phyloP scores from a whole-genome alignment of 768 basidiomycete genomes.

The Auriculariales sp. region DNA sequence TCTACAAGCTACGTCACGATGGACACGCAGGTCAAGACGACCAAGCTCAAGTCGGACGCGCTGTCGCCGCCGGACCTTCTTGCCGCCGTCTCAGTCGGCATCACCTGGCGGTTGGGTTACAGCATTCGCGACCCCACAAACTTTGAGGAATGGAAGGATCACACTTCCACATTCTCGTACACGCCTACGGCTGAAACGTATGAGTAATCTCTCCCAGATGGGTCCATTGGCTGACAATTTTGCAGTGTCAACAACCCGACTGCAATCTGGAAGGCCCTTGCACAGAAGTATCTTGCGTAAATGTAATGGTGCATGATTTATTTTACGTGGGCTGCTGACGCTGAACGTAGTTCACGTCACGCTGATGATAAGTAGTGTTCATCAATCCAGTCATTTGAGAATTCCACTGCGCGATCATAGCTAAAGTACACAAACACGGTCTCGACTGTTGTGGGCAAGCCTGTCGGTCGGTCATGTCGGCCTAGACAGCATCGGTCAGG shows the following conservation, averaged over 20 bases:
- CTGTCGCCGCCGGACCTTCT: slow-evolving; percentile 49
- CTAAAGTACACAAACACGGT: too few relatives aligned
- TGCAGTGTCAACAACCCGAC: slow-evolving; percentile 39
- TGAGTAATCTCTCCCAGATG: slow-evolving; percentile 11
- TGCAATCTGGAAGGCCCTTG: slow-evolving; percentile 37
- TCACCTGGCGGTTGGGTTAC: slow-evolving; percentile 51
- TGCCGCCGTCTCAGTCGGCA: slow-evolving; percentile 21
- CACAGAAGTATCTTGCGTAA: slow-evolving; percentile 6
- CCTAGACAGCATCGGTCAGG: too few relatives aligned
- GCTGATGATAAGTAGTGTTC: too few relatives aligned
- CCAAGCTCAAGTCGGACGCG: slow-evolving; percentile 34
- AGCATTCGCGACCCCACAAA: slow-evolving; percentile 34
- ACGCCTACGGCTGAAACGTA: slow-evolving; percentile 19
- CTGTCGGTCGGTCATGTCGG: too few relatives aligned
- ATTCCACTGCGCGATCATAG: too few relatives aligned
- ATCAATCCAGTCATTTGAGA: too few relatives aligned
- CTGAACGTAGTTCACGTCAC: too few relatives aligned
- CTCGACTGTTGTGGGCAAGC: too few relatives aligned
- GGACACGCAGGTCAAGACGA: slow-evolving; percentile 39
- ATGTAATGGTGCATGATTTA: too few relatives aligned
- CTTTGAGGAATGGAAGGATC: slow-evolving; percentile 27
- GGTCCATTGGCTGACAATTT: neutral
- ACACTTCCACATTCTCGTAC: slow-evolving; percentile 3
- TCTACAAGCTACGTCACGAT: slow-evolving; percentile 42
- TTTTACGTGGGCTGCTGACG: too few relatives aligned